Conservation (phyloP, 352 stramenopile species). For the Phytophthora ohioensis region DNA sequence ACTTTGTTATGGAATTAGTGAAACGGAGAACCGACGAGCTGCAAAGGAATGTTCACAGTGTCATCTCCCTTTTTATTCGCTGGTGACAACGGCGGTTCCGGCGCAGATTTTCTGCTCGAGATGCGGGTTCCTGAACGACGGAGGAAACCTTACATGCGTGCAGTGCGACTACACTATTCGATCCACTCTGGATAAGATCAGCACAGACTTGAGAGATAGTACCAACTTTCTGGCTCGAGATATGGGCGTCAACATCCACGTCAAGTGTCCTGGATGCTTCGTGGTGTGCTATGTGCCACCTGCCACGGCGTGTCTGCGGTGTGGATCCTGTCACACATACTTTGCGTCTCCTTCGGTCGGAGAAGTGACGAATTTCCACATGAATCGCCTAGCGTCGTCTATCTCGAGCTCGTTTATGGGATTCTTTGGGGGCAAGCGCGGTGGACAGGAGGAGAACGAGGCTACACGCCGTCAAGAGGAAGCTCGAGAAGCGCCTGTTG, state of each 20-base stretch:
- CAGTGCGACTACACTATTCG: slow-evolving; percentile 81
- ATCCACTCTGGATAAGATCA: slow-evolving; percentile 81
- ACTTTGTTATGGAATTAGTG: slow-evolving; percentile 36
- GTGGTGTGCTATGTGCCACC: slow-evolving; percentile 79
- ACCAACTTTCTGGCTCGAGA: slow-evolving; percentile 84
- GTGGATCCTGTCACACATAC: slow-evolving; percentile 82
- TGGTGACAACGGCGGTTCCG: slow-evolving; percentile 70
- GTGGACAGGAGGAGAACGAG: slow-evolving; percentile 35
- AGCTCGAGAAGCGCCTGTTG: slow-evolving; percentile 58
- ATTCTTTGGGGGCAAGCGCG: slow-evolving; percentile 60
- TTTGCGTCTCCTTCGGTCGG: slow-evolving; percentile 84
- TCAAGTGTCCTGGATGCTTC: slow-evolving; percentile 83
- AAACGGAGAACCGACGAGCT: slow-evolving; percentile 66
- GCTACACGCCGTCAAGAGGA: slow-evolving; percentile 39
- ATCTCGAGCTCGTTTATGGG: slow-evolving; percentile 83
- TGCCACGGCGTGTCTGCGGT: slow-evolving; percentile 80
- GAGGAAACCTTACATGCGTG: slow-evolving; percentile 69
- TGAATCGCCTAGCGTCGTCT: slow-evolving; percentile 75
- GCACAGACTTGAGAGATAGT: slow-evolving; percentile 75
- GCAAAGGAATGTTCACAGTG: slow-evolving; percentile 71
- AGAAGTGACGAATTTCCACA: slow-evolving; percentile 88
- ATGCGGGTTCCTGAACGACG: slow-evolving; percentile 82
- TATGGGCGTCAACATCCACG: slow-evolving; percentile 87
- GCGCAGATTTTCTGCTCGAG: slow-evolving; percentile 82
- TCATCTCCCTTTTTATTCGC: slow-evolving; percentile 65